A percentile compares a stretch with the other conserved stretches of the same genome.
phyloP scores from a whole-genome alignment of 2,329 filamentous ascomycete species.

The Botrytis medusae region DNA sequence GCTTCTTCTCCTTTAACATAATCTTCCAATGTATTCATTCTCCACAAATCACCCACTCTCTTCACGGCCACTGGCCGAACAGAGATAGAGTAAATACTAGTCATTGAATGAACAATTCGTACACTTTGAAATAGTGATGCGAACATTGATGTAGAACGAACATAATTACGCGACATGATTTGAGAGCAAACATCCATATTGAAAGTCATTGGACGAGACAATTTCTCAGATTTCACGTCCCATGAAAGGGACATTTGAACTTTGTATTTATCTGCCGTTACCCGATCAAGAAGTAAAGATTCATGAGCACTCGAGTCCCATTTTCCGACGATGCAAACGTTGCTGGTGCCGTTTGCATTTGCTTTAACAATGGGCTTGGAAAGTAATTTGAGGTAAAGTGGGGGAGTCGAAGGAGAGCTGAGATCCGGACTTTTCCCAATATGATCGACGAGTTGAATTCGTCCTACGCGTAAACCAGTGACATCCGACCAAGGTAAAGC shows the following conservation, averaged over 20 bases:
- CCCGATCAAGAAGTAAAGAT: slow-evolving; percentile 88
- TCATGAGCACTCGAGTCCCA: slow-evolving; percentile 96
- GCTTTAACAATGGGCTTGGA: slow-evolving; percentile 76
- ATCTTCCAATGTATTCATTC: slow-evolving; percentile 90
- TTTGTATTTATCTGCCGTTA: slow-evolving; percentile 87
- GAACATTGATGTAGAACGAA: slow-evolving; percentile 84
- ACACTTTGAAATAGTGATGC: slow-evolving; percentile 82
- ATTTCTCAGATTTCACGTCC: slow-evolving; percentile 79
- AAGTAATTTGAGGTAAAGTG: slow-evolving; percentile 75
- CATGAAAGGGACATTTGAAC: slow-evolving; percentile 86
- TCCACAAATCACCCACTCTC: slow-evolving; percentile 88
- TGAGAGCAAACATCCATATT: slow-evolving; percentile 78
- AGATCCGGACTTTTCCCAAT: slow-evolving; percentile 82
- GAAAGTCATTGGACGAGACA: slow-evolving; percentile 88
- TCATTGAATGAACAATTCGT: slow-evolving; percentile 82
- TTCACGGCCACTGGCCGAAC: slow-evolving; percentile 89
- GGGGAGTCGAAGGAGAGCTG: slow-evolving; percentile 62
- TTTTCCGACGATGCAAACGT: slow-evolving; percentile 82
- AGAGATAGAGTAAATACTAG: slow-evolving; percentile 80
- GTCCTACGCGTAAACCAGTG: slow-evolving; percentile 72
- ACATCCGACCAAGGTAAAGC: slow-evolving; percentile 87
- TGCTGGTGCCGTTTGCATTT: slow-evolving; percentile 87
- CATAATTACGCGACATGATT: slow-evolving; percentile 78
- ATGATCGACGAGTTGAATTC: slow-evolving; percentile 79
- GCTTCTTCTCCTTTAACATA: slow-evolving; percentile 96